These are phyloP conservation scores for Deinandra increscens DNA, from an alignment of 129 eudicot species.

Conservation along the genomic window DNA sequence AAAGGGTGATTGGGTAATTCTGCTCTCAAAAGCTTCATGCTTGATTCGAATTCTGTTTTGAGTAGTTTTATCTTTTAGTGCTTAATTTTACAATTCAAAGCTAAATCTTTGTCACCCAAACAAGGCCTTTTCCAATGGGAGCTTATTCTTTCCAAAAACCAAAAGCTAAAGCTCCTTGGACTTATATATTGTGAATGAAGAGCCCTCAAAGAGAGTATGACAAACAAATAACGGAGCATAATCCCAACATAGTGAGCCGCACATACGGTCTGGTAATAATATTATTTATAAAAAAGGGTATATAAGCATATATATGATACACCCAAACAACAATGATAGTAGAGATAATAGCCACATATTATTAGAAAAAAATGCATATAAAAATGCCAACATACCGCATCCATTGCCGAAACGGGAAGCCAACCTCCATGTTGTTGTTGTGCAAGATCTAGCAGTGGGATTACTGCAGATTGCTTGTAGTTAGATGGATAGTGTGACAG, in stretches of 20 bases:
- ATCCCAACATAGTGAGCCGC: no score
- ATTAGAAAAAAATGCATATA: neutral
- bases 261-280: neutral
- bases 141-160: neutral
- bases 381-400: constrained; percentile 50
- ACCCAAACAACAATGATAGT: neutral
- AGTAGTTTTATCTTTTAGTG: neutral
- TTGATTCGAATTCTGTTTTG: neutral
- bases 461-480: constrained; percentile 99
- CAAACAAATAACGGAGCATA: no score
- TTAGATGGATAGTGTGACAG: constrained; percentile 90
- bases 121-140: neutral
- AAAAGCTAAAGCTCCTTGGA: constrained; percentile 2
- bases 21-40: neutral
- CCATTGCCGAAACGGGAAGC: constrained; percentile 99
- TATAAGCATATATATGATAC: neutral
- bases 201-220: neutral
- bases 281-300: neutral
- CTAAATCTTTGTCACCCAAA: neutral
- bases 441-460: constrained; percentile 96
- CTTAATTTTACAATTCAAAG: neutral
- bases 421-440: constrained; percentile 99
- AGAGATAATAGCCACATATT: neutral
- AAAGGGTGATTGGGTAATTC: neutral
- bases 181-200: neutral